Evolutionary conservation across 805 yeast genomes (phyloP).

Genomic region (Brettanomyces anomalus): DNA sequence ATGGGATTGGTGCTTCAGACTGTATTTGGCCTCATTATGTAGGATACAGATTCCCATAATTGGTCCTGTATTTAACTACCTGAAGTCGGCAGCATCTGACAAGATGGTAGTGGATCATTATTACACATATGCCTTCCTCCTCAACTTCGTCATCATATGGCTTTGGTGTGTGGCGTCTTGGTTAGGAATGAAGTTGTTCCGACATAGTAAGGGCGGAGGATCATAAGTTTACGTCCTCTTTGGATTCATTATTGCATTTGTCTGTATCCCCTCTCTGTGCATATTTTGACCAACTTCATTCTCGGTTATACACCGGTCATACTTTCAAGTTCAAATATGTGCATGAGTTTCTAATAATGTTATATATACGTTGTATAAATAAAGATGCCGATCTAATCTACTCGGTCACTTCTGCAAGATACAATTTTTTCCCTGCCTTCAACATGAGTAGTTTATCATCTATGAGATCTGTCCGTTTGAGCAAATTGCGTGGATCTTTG

Average conservation of each 20-base stretch:
- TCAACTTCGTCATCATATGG: slow-evolving; percentile 35
- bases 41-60: not conserved
- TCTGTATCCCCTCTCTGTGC: no score
- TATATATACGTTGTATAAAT: not conserved
- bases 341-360: not conserved
- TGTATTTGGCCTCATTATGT: not conserved
- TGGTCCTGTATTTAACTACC: not conserved
- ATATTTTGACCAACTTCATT: no score
- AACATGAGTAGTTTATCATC: slow-evolving; percentile 55
- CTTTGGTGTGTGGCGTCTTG: slow-evolving; percentile 69
- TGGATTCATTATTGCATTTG: no score
- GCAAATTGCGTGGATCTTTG: slow-evolving; percentile 36
- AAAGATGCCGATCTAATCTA: not conserved
- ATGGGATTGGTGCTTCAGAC: slow-evolving; percentile 22
- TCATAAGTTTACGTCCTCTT: slow-evolving; percentile 5
- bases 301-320: no score
- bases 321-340: no score
- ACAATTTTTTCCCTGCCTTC: slow-evolving; percentile 67
- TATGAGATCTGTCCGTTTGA: slow-evolving; percentile 39
- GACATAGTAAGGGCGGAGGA: slow-evolving; percentile 65
- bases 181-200: slow-evolving; percentile 72
- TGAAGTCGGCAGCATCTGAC: slow-evolving; percentile 5
- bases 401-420: slow-evolving; percentile 37
- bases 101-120: slow-evolving; percentile 18
- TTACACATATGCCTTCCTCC: slow-evolving; percentile 22